Conservation (phyloP, 208 protist species). For the Crithidia thermophila region DNA sequence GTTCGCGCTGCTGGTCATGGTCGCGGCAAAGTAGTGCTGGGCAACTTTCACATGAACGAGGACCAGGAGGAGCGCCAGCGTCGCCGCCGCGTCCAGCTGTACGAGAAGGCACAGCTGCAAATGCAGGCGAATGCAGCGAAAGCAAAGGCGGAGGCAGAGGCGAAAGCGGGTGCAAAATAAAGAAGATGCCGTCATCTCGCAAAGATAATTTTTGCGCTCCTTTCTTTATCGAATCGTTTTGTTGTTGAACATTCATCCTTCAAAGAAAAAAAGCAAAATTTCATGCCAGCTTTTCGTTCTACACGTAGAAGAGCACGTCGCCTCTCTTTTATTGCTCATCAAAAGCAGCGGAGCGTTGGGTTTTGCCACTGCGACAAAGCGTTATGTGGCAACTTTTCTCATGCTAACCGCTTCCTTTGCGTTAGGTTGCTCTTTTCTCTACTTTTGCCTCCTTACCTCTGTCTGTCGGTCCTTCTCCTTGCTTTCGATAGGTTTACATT, state of each 20-base stretch:
- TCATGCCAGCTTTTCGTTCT: too few relatives aligned
- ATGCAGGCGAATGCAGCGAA: constrained; percentile 15
- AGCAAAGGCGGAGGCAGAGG: neutral
- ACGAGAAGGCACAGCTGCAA: constrained; percentile 29
- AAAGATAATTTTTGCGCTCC: neutral
- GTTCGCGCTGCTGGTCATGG: constrained; percentile 48
- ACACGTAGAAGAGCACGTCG: too few relatives aligned
- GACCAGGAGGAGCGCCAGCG: constrained; percentile 29
- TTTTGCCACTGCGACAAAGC: too few relatives aligned
- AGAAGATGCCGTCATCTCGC: too few relatives aligned
- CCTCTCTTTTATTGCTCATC: too few relatives aligned
- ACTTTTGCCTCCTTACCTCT: neutral
- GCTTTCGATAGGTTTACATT: too few relatives aligned
- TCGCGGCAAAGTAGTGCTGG: constrained; percentile 72
- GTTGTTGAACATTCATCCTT: too few relatives aligned
- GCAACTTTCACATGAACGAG: constrained; percentile 53
- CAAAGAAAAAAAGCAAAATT: too few relatives aligned
- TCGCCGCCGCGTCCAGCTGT: constrained; percentile 20
- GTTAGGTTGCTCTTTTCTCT: neutral
- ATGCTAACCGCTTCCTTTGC: too few relatives aligned
- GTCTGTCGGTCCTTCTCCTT: too few relatives aligned
- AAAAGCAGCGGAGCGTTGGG: too few relatives aligned
- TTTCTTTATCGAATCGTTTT: neutral
- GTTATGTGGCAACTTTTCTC: too few relatives aligned
- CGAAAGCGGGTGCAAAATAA: neutral